Conservation (phyloP, 2,329 filamentous ascomycete species). For the Fusarium redolens region DNA sequence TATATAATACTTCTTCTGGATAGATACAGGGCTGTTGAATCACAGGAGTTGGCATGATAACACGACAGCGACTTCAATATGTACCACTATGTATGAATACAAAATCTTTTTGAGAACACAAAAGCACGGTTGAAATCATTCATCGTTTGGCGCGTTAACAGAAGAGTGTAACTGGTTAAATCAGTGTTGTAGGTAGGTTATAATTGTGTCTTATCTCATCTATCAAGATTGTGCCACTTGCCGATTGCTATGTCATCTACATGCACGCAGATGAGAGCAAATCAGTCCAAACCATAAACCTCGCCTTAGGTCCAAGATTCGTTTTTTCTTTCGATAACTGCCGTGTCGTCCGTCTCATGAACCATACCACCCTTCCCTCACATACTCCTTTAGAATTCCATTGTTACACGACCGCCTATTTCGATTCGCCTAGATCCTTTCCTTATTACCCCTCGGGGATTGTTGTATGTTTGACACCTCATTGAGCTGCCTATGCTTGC, state of each 20-base stretch:
- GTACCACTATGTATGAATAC: constrained; percentile 1
- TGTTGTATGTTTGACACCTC: constrained; percentile 10
- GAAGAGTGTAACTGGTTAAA: background rate
- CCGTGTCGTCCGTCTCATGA: constrained; percentile 28
- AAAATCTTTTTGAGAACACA: background rate
- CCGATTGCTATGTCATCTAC: background rate
- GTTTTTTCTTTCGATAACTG: constrained; percentile 24
- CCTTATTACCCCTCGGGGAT: constrained; percentile 29
- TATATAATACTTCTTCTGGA: background rate
- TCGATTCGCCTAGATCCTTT: background rate
- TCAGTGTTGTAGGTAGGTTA: background rate
- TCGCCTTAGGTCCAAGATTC: constrained; percentile 5
- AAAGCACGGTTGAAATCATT: background rate
- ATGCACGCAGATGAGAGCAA: constrained; percentile 7
- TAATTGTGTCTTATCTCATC: constrained; percentile 26
- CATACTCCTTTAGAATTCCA: background rate
- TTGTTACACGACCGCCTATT: constrained; percentile 18
- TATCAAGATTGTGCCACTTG: constrained; percentile 19
- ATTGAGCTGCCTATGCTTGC: constrained; percentile 11
- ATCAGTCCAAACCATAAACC: background rate
- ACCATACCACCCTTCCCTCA: constrained; percentile 5
- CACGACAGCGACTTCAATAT: background rate
- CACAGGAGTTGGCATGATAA: background rate
- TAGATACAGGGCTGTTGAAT: background rate
- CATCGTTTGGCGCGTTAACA: background rate